Evolutionary conservation across 2,329 filamentous ascomycete genomes (phyloP).

Genomic region (Diaporthe sp.): DNA sequence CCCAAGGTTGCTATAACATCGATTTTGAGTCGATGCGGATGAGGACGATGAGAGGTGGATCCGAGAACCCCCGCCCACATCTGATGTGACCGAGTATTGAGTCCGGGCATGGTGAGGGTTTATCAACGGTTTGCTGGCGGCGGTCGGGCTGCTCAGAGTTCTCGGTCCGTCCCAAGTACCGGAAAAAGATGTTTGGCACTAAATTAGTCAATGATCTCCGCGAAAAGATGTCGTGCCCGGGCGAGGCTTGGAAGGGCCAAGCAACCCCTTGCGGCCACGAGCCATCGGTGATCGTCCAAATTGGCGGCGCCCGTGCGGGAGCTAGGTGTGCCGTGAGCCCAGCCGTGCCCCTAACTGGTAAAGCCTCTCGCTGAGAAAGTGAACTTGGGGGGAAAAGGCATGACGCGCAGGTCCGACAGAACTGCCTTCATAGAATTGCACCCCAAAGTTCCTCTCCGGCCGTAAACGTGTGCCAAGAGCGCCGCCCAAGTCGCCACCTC

Average conservation of each 20-base stretch:
- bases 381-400: not conserved
- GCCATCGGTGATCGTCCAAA: not conserved
- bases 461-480: not conserved
- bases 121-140: not conserved
- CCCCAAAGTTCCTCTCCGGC: not conserved
- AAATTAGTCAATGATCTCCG: conserved; percentile 3
- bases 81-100: too few species aligned
- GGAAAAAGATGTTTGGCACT: conserved; percentile 9
- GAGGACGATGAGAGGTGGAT: not conserved
- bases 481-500: not conserved
- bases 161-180: conserved; percentile 18
- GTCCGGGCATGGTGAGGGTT: not conserved
- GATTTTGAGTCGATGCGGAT: not conserved
- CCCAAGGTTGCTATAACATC: not conserved
- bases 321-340: not conserved
- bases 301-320: conserved; percentile 13
- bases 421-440: not conserved
- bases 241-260: not conserved
- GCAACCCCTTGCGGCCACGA: not conserved
- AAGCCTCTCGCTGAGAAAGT: not conserved
- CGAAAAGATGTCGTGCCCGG: not conserved
- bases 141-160: not conserved
- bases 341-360: not conserved
- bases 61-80: not conserved
- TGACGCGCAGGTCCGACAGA: not conserved